Evolutionary conservation across 2,329 filamentous ascomycete genomes (phyloP).

Genomic region (Microsporum ferrugineum): DNA sequence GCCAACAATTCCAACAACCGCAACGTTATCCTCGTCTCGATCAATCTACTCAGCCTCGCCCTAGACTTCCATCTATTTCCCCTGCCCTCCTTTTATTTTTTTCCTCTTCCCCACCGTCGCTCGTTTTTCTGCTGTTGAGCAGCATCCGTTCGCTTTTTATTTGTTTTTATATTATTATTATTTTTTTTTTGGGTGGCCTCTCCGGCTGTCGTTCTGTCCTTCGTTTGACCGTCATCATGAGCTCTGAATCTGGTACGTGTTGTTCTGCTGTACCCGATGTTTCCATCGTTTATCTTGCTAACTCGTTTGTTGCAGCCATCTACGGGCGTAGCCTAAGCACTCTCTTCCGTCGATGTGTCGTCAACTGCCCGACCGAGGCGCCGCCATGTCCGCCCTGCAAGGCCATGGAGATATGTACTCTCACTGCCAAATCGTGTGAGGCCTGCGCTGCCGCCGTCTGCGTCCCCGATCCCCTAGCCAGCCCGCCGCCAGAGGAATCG

Average conservation of each 20-base stretch:
- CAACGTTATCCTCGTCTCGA: background rate
- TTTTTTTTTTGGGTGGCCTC: background rate
- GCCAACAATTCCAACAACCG: background rate
- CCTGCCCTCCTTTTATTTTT: background rate
- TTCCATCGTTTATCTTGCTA: background rate
- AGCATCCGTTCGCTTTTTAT: background rate
- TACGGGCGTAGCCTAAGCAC: background rate
- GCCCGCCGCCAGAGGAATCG: constrained; percentile 19
- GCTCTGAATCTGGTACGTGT: background rate
- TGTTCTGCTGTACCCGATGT: background rate
- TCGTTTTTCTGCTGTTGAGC: background rate
- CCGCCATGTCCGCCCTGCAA: constrained; percentile 52
- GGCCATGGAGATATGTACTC: constrained; percentile 46
- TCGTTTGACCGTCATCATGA: background rate
- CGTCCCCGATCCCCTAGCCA: constrained; percentile 20
- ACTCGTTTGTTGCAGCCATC: background rate
- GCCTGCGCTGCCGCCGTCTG: constrained; percentile 50
- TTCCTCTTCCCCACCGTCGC: background rate
- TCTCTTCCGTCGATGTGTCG: constrained; percentile 47
- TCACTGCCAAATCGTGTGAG: constrained; percentile 49
- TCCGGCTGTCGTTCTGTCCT: background rate
- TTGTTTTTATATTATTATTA: background rate
- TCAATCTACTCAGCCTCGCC: background rate
- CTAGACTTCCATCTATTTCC: background rate
- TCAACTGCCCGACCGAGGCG: constrained; percentile 42